Base-by-base conservation (phyloP, 139 green algal species). In the Micromonas commoda region DNA sequence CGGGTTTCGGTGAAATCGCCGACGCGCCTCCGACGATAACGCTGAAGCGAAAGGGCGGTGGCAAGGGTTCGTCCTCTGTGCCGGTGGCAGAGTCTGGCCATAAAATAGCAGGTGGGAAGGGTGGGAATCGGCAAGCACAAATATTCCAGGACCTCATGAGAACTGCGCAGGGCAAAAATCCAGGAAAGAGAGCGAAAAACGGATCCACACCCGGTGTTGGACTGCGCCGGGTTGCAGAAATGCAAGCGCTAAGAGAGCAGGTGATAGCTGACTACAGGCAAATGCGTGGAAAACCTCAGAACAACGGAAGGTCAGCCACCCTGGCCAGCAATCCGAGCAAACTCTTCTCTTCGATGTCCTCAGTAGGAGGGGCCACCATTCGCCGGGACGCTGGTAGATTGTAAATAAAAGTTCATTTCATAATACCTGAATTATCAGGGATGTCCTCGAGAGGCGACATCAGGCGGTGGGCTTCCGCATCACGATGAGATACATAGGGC, bases 401-500 rank as follows among this genome's bases (percentile, higher is more conserved):
- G 45, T 9, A 57, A 57, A 57, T 57, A 57, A 57, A 16, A 9
- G 45, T 57, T 57, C 45, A 16, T 16, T 9, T 57, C 45, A 57
- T 23, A 57, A 57, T 57, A 57, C 9, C 45, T 23, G 45, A 57
- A 23, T 9, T 57, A 9, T 57, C 45, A 16, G 9, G 45, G 45
- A 9, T 57, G 16, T 57, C 9, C 45, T 9, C 16, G 45, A 9
- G 45, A 23, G 9, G 16, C 16, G 16, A 9, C 45, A 57, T 45
- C 51, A 73, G 5, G 24, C 28, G 20, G 32, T 6, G n/a, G 93
- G 94, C 89, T 99, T 99, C 65, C 88, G 71, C 82, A 97, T 93
- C 0, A 97, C 83, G 34, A 99, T 82, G 80, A 97, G 86, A 85
- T 99, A 92, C 91, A 97, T 97, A 65, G 95, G 95, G 0, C 93